Base-by-base conservation (phyloP, 495 filamentous ascomycete species). In the Aspergillus indologenus region DNA sequence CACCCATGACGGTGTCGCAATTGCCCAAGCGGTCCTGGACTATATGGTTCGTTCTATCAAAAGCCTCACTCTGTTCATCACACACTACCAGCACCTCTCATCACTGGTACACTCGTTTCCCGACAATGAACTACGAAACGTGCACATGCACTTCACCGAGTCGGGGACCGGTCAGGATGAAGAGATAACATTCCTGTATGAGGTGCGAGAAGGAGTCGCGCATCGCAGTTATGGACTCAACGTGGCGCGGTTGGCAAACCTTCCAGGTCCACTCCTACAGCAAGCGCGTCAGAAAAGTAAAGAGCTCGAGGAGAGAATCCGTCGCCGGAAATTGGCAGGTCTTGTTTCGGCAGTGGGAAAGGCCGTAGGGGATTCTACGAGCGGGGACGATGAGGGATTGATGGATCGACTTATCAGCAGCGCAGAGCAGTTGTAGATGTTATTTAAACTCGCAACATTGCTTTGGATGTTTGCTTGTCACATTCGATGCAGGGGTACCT, bases 1-100 rank as follows among this genome's bases (percentile, higher is more conserved):
- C 24, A 98, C 95, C 8, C 91, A 97, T 66, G 94, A 98, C 74
- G 94, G 94, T 52, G 90, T 96, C 7, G 95, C 94, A 50, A 98
- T 98, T 68, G 94, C 94, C 2, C 87, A 95, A 69, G 90, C 92
- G 14, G 93, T 98, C 0, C 79, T 98, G 3, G 85, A 92, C 51
- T 82, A 92, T 60, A 83, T 97, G 62, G 86, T 93, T n/a, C 77
- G 84, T 42, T 84, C 90, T 2, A 77, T 86, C 2, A 77, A 79
- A 54, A 90, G 90, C 51, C 75, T 97, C 58, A 92, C 89, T 4
- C 77, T 97, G 19, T 98, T 98, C 77, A 94, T 98, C 68, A 98
- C 94, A 45, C 94, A 98, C 75, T 98, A 98, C 72, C 95, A 98
- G 68, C 84, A 84, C 59, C 83, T 98, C 2, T 86, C 88, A 12